These are phyloP conservation scores for Blastocystis sp. DNA, from an alignment of 352 stramenopile species.

Conservation along the genomic window DNA sequence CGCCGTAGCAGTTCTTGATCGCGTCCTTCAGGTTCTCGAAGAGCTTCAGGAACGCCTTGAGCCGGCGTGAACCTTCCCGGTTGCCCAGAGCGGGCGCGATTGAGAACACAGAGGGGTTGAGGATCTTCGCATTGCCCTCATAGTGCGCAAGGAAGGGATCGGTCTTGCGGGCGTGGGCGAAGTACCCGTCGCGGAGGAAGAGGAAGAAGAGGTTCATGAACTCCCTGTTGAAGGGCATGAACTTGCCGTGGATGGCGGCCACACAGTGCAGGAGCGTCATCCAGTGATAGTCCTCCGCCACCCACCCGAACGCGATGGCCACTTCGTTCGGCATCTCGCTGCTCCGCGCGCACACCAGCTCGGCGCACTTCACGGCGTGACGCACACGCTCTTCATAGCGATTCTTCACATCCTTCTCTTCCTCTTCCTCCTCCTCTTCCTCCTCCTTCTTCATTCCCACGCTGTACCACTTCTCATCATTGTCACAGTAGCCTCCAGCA, in stretches of 20 bases:
- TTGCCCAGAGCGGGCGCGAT: not conserved
- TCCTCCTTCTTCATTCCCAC: not conserved
- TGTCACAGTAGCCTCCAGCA: slow-evolving; percentile 29
- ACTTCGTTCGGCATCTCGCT: not conserved
- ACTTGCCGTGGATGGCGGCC: not conserved
- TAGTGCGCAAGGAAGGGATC: slow-evolving; percentile 28
- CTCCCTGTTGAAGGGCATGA: slow-evolving; percentile 6
- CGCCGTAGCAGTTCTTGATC: slow-evolving; percentile 13
- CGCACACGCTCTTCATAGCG: not conserved
- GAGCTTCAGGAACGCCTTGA: slow-evolving; percentile 21
- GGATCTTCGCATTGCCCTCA: slow-evolving; percentile 7
- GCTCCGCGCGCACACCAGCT: not conserved
- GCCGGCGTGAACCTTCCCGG: not conserved
- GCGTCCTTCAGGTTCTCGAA: not conserved
- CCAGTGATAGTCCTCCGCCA: slow-evolving; percentile 8
- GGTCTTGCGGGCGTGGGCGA: not conserved
- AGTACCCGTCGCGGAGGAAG: slow-evolving; percentile 55
- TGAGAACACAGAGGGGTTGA: not conserved
- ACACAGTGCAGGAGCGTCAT: not conserved
- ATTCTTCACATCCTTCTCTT: not conserved
- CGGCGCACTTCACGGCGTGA: not conserved
- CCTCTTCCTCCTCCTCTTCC: slow-evolving; percentile 1
- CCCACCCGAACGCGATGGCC: slow-evolving; percentile 19
- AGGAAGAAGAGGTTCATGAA: slow-evolving; percentile 46
- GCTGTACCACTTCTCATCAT: not conserved